Conservation (phyloP, 495 filamentous ascomycete species). For the Hypoxylon subgilvum region DNA sequence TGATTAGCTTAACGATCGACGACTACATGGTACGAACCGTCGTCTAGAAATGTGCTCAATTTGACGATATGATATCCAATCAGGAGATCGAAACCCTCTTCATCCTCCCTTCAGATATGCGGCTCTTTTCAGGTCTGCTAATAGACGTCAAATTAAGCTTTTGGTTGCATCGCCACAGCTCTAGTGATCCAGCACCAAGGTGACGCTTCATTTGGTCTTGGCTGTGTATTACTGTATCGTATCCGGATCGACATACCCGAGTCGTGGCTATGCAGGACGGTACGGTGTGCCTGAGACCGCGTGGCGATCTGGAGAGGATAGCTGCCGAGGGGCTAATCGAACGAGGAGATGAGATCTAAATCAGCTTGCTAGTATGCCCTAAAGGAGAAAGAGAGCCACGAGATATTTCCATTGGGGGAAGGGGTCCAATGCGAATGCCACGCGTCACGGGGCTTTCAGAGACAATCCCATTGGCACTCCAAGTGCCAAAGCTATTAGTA, state of each 20-base stretch:
- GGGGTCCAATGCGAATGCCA: conserved; percentile 12
- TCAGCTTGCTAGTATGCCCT: conserved; percentile 10
- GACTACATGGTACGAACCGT: conserved; percentile 5
- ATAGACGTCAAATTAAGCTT: conserved; percentile 34
- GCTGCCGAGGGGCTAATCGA: conserved; percentile 14
- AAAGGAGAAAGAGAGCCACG: conserved; percentile 20
- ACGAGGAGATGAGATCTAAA: conserved; percentile 8
- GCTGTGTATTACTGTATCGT: conserved; percentile 37
- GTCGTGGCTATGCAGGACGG: conserved; percentile 8
- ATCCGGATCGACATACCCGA: conserved; percentile 18
- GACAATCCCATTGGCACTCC: conserved; percentile 22
- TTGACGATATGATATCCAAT: conserved; percentile 15
- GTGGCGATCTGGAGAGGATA: conserved; percentile 11
- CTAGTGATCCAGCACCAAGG: conserved; percentile 19
- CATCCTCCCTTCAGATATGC: conserved; percentile 18
- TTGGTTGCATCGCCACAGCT: conserved; percentile 34
- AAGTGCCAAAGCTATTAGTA: conserved; percentile 16
- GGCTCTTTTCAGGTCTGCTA: conserved; percentile 21
- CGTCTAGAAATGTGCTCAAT: background rate
- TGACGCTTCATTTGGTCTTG: conserved; percentile 25
- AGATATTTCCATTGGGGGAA: conserved; percentile 20
- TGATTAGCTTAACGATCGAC: background rate
- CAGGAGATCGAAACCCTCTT: conserved; percentile 1
- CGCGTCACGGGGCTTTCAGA: conserved; percentile 14
- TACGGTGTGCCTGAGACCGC: conserved; percentile 16